phyloP scores from a whole-genome alignment of 2,329 filamentous ascomycete species.

The Diaporthe australafricana region DNA sequence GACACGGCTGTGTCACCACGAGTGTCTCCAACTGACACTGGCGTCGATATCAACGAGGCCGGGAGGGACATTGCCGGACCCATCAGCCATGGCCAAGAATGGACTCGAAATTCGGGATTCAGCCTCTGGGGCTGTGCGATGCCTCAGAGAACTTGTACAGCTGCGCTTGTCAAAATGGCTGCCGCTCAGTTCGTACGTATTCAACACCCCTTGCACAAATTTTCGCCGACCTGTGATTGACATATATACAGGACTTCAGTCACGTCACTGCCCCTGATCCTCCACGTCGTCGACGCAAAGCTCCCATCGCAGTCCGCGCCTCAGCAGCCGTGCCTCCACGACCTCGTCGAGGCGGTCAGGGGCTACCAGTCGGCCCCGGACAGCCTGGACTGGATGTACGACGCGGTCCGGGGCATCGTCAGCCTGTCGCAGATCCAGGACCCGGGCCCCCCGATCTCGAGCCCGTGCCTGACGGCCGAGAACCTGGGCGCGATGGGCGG shows the following conservation, averaged over 20 bases:
- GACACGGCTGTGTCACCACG: conserved; percentile 55
- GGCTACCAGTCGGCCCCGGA: conserved; percentile 59
- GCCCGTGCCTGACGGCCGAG: not conserved
- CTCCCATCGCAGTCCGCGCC: conserved; percentile 49
- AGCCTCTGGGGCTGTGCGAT: conserved; percentile 56
- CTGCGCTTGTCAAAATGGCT: conserved; percentile 58
- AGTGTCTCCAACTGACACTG: conserved; percentile 57
- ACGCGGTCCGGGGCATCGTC: conserved; percentile 56
- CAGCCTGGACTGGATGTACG: conserved; percentile 57
- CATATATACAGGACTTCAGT: conserved; percentile 46
- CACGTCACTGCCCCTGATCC: conserved; percentile 50
- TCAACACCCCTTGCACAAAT: no score
- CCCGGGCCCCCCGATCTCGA: conserved; percentile 35
- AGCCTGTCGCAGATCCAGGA: conserved; percentile 53
- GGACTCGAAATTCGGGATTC: conserved; percentile 58
- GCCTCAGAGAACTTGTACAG: conserved; percentile 59
- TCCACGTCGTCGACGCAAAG: conserved; percentile 52
- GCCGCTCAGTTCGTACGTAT: conserved; percentile 59
- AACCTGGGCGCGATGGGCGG: conserved; percentile 10
- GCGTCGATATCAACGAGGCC: conserved; percentile 46
- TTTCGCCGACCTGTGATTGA: not conserved
- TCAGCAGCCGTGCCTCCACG: conserved; percentile 57
- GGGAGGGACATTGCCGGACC: conserved; percentile 45
- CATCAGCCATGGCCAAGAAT: conserved; percentile 51
- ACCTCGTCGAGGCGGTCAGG: conserved; percentile 59